Percentiles rank a stretch among this genome's conserved stretches.
Conservation (phyloP, 2,329 filamentous ascomycete species). For the Pseudogymnoascus sp. region DNA sequence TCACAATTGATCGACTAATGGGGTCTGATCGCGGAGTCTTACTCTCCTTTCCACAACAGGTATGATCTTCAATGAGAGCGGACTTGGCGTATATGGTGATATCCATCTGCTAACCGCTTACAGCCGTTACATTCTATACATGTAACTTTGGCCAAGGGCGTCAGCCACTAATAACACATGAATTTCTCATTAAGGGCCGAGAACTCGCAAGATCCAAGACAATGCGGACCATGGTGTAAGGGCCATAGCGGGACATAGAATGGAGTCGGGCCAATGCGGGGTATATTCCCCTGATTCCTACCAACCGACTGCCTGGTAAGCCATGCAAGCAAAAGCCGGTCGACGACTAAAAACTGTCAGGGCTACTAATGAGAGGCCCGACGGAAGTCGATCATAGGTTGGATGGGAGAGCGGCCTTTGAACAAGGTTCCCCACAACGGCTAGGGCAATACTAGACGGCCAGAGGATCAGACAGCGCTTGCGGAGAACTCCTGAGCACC, state of each 20-base stretch:
- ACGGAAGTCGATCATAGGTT: background rate
- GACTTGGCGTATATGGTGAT: background rate
- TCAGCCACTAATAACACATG: background rate
- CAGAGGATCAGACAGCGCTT: background rate
- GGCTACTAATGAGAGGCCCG: background rate
- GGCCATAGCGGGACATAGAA: background rate
- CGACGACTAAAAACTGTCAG: background rate
- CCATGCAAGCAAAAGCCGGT: background rate
- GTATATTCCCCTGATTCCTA: background rate
- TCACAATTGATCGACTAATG: background rate
- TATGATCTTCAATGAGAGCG: background rate
- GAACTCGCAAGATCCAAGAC: background rate
- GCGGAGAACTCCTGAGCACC: background rate
- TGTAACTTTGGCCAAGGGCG: background rate
- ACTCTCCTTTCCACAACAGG: background rate
- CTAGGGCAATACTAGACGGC: background rate
- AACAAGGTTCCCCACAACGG: background rate
- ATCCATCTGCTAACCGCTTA: background rate
- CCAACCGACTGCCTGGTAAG: background rate
- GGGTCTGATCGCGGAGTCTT: background rate
- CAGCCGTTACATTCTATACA: background rate
- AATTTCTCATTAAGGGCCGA: background rate
- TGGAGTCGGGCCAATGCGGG: background rate
- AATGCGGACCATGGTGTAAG: background rate
- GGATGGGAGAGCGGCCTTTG: background rate